These are phyloP conservation scores for Plantago lanceolata DNA, from an alignment of 305 asterid genomes.

Conservation along the genomic window DNA sequence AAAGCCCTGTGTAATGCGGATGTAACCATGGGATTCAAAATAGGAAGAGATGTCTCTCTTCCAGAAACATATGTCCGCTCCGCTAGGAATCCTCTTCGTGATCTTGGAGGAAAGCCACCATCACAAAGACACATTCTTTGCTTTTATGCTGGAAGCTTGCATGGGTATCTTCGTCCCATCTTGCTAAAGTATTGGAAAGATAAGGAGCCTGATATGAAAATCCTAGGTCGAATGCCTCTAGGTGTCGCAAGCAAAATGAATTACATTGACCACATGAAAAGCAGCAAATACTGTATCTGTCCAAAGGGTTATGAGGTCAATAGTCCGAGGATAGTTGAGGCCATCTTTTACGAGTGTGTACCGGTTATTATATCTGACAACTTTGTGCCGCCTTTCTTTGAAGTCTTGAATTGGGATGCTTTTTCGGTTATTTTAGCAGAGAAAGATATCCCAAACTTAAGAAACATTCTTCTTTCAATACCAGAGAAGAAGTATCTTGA, in stretches of 20 bases:
- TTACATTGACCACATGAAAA: conserved; percentile 66
- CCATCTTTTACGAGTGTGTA: conserved; percentile 71
- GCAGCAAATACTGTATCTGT: conserved; percentile 70
- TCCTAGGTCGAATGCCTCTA: conserved; percentile 72
- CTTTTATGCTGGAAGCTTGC: conserved; percentile 79
- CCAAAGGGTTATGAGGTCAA: conserved; percentile 82
- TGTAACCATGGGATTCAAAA: conserved; percentile 71
- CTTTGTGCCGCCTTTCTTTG: conserved; percentile 74
- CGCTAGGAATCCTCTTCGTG: conserved; percentile 71
- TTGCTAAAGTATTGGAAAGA: conserved; percentile 70
- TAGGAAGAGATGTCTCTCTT: conserved; percentile 73
- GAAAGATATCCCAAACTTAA: conserved; percentile 52
- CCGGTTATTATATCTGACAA: conserved; percentile 71
- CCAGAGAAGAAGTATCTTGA: conserved; percentile 49
- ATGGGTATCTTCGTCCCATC: conserved; percentile 77
- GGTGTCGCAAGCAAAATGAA: conserved; percentile 77
- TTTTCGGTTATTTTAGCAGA: conserved; percentile 60
- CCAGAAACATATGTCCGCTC: conserved; percentile 87
- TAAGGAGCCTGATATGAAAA: conserved; percentile 60
- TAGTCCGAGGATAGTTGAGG: conserved; percentile 74
- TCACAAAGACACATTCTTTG: conserved; percentile 64
- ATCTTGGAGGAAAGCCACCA: conserved; percentile 81
- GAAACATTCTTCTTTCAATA: conserved; percentile 42
- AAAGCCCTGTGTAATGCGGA: conserved; percentile 88
- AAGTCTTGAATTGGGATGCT: conserved; percentile 62